Conservation (phyloP, 1,284 basidiomycete species). For the Prillingera fragicola region DNA sequence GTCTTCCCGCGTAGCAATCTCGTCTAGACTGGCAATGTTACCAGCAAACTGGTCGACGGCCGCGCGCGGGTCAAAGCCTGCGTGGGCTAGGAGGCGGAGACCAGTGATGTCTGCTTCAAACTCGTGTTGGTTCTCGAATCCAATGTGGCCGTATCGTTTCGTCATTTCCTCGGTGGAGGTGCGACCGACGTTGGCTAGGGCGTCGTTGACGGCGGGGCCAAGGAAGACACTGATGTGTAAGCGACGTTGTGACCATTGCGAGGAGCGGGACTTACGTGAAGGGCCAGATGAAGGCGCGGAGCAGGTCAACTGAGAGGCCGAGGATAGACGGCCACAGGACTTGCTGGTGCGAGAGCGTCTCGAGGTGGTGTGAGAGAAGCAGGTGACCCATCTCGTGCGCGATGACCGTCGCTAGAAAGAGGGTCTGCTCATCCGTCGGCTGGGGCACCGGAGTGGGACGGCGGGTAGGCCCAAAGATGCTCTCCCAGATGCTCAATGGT, state of each 20-base stretch:
- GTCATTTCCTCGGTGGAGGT: constrained; percentile 66
- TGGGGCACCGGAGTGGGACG: constrained; percentile 43
- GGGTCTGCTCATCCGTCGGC: constrained; percentile 73
- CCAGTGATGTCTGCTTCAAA: constrained; percentile 86
- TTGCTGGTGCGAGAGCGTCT: constrained; percentile 73
- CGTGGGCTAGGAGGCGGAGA: constrained; percentile 71
- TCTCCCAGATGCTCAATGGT: no score
- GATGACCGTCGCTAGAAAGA: constrained; percentile 75
- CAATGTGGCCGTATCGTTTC: constrained; percentile 54
- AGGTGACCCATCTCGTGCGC: constrained; percentile 85
- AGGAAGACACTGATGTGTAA: constrained; percentile 63
- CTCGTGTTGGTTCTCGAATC: constrained; percentile 67
- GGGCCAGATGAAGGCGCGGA: constrained; percentile 72
- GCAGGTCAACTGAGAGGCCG: constrained; percentile 66
- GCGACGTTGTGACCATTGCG: not conserved
- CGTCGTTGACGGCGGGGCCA: constrained; percentile 86
- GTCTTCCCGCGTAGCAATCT: constrained; percentile 27
- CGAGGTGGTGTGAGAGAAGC: constrained; percentile 78
- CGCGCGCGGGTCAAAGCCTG: constrained; percentile 70
- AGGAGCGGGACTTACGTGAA: constrained; percentile 54
- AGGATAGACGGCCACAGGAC: constrained; percentile 73
- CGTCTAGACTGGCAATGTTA: constrained; percentile 34
- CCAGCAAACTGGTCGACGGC: constrained; percentile 34
- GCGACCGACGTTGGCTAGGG: constrained; percentile 70
- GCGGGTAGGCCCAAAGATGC: not conserved